Base-by-base conservation (phyloP, 768 basidiomycete genomes). In the Holtermannia corniformis region DNA sequence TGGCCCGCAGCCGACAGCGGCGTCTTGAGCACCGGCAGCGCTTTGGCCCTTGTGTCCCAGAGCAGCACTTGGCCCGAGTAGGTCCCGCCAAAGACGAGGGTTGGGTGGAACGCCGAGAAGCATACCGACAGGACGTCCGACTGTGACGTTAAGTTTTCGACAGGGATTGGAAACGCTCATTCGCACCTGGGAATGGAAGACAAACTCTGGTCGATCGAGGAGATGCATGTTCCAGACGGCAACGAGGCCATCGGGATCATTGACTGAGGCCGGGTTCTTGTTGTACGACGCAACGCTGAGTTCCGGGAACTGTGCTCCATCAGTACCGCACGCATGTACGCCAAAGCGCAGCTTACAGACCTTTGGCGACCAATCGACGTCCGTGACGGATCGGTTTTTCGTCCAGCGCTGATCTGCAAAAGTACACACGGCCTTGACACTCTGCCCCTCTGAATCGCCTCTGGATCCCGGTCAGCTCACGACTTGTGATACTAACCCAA, bases 21-120 rank as follows among this genome's bases (percentile, higher is more conserved):
- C 4, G 95, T 95, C 75, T 97, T 99, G 46, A 96, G 77, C 2
- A 97, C 90, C 0, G 95, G 95, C 1, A 96, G 76, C 68, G 95
- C 90, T 69, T 93, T 93, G 1, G 92, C 89, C 44, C 95, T 83
- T 5, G 92, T 97, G 66, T 99, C 95, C 95, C 95, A 99, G 0
- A 97, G 79, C 23, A 99, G 76, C 56, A 99, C 92, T 74, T 97
- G 95, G 16, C 95, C 95, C 24, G 95, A 96, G 70, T 97, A 97
- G n/a, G 95, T 96, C 21, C 95, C 95, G 49, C 95, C 95, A 58
- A 97, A 95, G 37, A 99, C 80, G 16, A 96, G 81, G 64, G 95
- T 97, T 1, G 95, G 87, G 72, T 99, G 93, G 73, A 95, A 97
- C 0, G 95, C 92, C 0, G 95, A 96, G 72, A 97, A 97, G 5